Evolutionary conservation across 768 basidiomycete genomes (phyloP), one percentile per base, ranked within the genome.

Genomic region (Saitozyma podzolica): DNA sequence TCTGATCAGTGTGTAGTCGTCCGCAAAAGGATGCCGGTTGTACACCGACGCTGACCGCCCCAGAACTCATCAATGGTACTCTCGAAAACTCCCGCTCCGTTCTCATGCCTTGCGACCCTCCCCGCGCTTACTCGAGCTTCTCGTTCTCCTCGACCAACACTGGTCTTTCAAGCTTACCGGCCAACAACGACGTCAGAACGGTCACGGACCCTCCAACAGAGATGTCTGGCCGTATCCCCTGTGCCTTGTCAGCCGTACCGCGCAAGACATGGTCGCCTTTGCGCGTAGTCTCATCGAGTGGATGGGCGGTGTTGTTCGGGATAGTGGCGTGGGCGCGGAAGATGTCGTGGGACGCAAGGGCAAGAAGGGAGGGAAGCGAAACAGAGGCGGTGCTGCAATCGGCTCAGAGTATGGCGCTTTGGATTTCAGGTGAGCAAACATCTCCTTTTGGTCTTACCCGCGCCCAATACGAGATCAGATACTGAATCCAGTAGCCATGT

Each of bases 281-380:
- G 91, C 96, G 37, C 82, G 93, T 62, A 94, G 91, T 82, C 89
- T 98, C 90, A 95, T 96, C 86, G 96, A 98, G 77, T 98, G 94
- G 92, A 86, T 99, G 65, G 96, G 96, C 9, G 95, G 96, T 0
- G 92, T 91, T 13, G 87, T 96, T 57, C 91, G 88, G 70, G 92
- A 92, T 73, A 91, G 93, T 70, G 92, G 95, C 64, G 50, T 17
- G 19, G 89, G 91, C 0, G 91, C 90, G 75, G 89, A 90, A 40
- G 86, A 85, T 8, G 83, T 83, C 37, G 83, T 84, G 40, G 67
- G 53, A 56, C 10, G 62, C 65, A 10, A 83, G 51, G 83, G 83
- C 17, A 83, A 84, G 45, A 83, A 84, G 48, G 81, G 82, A 56
- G 57, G 86, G 65, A 81, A 87, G 63, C 80, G 82, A 57, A 81